A percentile compares a stretch with the other conserved stretches of the same genome.
These are phyloP conservation scores for Hanseniaspora taiwanica DNA, from an alignment of 805 yeast genomes.

Conservation along the genomic window DNA sequence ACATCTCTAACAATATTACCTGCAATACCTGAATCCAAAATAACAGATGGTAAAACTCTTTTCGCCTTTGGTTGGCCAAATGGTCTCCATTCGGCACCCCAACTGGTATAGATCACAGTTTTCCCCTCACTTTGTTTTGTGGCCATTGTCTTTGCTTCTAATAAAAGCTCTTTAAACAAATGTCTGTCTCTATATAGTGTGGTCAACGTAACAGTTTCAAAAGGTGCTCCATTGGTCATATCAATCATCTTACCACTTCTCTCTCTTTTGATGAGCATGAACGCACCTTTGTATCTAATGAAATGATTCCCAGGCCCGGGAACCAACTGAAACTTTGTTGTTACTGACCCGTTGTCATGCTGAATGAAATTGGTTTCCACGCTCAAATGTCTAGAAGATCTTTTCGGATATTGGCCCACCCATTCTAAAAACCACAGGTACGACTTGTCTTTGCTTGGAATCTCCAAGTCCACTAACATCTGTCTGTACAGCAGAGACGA, in stretches of 20 bases:
- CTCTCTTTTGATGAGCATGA: conserved; percentile 78
- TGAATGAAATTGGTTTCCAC: conserved; percentile 80
- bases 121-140: conserved; percentile 77
- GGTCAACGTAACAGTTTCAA: conserved; percentile 89
- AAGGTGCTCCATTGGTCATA: conserved; percentile 82
- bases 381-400: conserved; percentile 71
- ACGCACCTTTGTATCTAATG: conserved; percentile 74
- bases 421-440: conserved; percentile 92
- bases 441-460: conserved; percentile 85
- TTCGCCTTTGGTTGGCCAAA: conserved; percentile 92
- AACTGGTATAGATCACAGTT: conserved; percentile 84
- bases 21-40: conserved; percentile 64
- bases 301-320: conserved; percentile 97
- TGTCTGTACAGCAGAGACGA: conserved; percentile 67
- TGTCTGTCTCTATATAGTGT: conserved; percentile 73
- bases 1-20: conserved; percentile 60
- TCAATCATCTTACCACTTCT: conserved; percentile 82
- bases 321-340: conserved; percentile 77
- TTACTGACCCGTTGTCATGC: conserved; percentile 85
- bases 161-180: conserved; percentile 54
- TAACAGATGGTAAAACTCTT: conserved; percentile 72
- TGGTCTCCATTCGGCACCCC: conserved; percentile 99
- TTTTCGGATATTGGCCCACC: conserved; percentile 75
- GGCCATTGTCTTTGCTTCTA: conserved; percentile 78
- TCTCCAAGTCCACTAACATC: conserved; percentile 81